Conservation (phyloP, 2,329 filamentous ascomycete genomes). For the Nemania sp. region DNA sequence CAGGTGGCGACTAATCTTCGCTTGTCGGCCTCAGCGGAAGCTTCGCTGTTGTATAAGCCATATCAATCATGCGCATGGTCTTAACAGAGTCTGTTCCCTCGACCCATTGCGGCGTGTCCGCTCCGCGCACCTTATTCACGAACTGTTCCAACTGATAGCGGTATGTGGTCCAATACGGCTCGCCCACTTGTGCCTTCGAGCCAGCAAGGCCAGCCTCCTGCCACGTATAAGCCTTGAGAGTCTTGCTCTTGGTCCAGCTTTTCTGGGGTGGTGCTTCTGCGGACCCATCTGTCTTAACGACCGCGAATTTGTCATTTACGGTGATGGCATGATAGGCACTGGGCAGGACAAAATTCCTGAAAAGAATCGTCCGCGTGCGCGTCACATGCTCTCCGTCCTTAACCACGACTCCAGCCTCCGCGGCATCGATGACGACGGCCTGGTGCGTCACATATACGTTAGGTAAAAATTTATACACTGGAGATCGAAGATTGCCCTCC, state of each 20-base stretch:
- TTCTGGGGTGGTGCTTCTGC: conserved; percentile 17
- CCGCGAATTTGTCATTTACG: conserved; percentile 36
- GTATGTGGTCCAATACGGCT: conserved; percentile 44
- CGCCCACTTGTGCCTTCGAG: conserved; percentile 31
- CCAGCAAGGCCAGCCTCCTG: conserved; percentile 24
- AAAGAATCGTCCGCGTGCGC: conserved; percentile 31
- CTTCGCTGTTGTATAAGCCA: conserved; percentile 43
- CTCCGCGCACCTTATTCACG: conserved; percentile 43
- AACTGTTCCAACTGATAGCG: conserved; percentile 47
- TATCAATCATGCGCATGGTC: conserved; percentile 46
- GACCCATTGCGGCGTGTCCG: conserved; percentile 43
- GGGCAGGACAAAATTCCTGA: conserved; percentile 30
- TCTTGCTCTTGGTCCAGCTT: conserved; percentile 30
- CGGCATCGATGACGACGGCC: conserved; percentile 27
- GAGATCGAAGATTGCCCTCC: conserved; percentile 35
- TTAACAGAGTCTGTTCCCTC: conserved; percentile 41
- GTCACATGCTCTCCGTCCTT: conserved; percentile 29
- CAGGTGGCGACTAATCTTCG: conserved; percentile 1
- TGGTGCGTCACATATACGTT: conserved; percentile 30
- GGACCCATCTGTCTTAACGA: conserved; percentile 24
- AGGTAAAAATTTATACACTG: conserved; percentile 27
- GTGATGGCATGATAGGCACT: conserved; percentile 27
- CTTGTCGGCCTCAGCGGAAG: conserved; percentile 37
- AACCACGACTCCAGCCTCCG: conserved; percentile 21
- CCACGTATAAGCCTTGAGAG: conserved; percentile 32